Evolutionary conservation across 805 yeast genomes (phyloP), one percentile per base, ranked within the genome.

Genomic region (Cyberlindnera euphorbiiphila): DNA sequence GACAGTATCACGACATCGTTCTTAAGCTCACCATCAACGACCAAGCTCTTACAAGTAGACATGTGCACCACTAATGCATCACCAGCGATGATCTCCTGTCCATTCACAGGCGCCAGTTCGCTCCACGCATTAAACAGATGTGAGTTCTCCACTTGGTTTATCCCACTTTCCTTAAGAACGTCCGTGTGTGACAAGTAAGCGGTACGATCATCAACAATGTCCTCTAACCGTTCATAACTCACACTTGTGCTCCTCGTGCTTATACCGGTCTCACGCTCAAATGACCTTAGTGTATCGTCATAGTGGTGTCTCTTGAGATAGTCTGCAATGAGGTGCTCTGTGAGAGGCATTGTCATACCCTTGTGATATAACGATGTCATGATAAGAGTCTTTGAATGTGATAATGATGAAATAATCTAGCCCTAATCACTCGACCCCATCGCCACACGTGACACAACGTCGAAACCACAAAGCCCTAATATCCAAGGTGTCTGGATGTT

Each of bases 241-340:
- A 45, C 34, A 5, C 29, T 30, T 4, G 43, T n/a, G 9, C 32
- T 19, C 15, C n/a, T 29, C n/a, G 26, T 33, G 6, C 27, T 18
- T 9, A 34, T 23, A 6, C 33, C 37, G 23, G 38, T 19, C 36
- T 34, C 29, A 16, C 39, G 42, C 20, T 77, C 72, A 32, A 81
- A 73, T 3, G 62, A 50, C n/a, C 57, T 51, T 11, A 80, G 56
- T 0, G 89, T 74, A 1, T 60, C 61, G 2, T 38, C 43, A 32
- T 66, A 69, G 1, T 75, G 73, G 20, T 75, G 66, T n/a, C 66
- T 60, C 20, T 65, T 55, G n/a, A 83, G 64, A 46, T 73, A 82
- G 21, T 77, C 75, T 0, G 85, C 87, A 10, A 83, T 64, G 22
- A 81, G 56, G 3, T 62, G 48, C 14, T 61, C 56, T 2, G 63